Percentiles rank a stretch among this genome's conserved stretches.
These are phyloP conservation scores for Basidioascus undulatus DNA, from an alignment of 768 basidiomycete genomes.

Conservation along the genomic window DNA sequence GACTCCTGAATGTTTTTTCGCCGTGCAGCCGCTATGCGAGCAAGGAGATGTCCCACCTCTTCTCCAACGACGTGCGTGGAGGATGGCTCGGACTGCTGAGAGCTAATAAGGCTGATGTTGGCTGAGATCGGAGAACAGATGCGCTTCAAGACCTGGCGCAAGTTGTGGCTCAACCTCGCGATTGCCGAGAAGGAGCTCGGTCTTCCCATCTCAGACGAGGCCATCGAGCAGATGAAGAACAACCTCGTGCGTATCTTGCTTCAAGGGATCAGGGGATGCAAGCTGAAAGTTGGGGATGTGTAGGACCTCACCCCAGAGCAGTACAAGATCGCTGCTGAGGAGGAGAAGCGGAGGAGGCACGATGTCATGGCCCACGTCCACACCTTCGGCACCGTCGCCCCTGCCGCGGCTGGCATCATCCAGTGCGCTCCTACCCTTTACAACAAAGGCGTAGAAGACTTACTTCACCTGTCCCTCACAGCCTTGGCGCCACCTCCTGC, in stretches of 20 bases:
- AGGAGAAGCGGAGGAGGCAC: slow-evolving; percentile 92
- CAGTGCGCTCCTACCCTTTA: slow-evolving; percentile 30
- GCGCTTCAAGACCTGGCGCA: slow-evolving; percentile 83
- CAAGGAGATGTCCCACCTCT: slow-evolving; percentile 92
- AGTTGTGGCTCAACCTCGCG: slow-evolving; percentile 87
- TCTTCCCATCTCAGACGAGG: slow-evolving; percentile 63
- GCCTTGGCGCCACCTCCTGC: slow-evolving; percentile 90
- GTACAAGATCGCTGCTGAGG: slow-evolving; percentile 69
- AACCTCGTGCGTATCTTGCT: slow-evolving; percentile 38
- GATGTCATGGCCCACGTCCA: slow-evolving; percentile 99
- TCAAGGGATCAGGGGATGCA: not conserved
- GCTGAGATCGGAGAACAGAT: slow-evolving; percentile 49
- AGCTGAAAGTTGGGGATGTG: too few species aligned
- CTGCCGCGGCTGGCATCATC: slow-evolving; percentile 85
- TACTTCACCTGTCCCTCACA: slow-evolving; percentile 13
- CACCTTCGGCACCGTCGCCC: slow-evolving; percentile 80
- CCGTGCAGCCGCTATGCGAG: slow-evolving; percentile 76
- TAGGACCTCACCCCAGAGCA: slow-evolving; percentile 68
- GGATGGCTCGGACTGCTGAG: too few species aligned
- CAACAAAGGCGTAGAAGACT: not conserved
- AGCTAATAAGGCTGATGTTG: too few species aligned
- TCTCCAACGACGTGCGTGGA: slow-evolving; percentile 69
- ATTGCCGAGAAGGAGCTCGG: slow-evolving; percentile 92
- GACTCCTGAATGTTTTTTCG: not conserved
- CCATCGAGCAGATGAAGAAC: slow-evolving; percentile 81